A percentile compares a stretch with the other conserved stretches of the same genome.
Conservation (phyloP, 75 land plant species). For the Selaginella tamariscina region DNA sequence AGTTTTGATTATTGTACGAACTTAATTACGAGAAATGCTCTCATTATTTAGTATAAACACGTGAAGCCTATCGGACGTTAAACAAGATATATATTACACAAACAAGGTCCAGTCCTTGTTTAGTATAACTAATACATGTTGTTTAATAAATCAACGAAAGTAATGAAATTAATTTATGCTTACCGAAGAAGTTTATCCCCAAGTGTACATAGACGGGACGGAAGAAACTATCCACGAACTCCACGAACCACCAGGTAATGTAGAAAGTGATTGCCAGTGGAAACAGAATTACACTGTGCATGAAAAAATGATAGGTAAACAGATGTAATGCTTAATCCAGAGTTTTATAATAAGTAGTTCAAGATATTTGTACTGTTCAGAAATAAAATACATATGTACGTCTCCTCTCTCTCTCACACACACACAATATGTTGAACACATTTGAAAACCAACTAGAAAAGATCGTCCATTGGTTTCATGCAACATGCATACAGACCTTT, state of each 20-base stretch:
- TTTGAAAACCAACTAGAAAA: not conserved
- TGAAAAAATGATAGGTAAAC: not conserved
- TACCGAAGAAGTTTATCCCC: slow-evolving; percentile 72
- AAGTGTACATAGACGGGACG: slow-evolving; percentile 64
- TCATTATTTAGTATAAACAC: too few species aligned
- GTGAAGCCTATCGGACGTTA: too few species aligned
- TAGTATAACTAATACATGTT: too few species aligned
- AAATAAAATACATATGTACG: not conserved
- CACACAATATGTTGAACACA: not conserved
- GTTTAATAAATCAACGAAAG: not conserved
- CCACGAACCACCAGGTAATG: slow-evolving; percentile 78
- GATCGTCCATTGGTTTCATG: not conserved
- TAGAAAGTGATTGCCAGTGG: slow-evolving; percentile 79
- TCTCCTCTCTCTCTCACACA: not conserved
- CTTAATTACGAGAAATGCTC: too few species aligned
- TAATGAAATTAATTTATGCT: too few species aligned
- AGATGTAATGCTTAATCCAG: not conserved
- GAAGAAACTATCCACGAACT: slow-evolving; percentile 70
- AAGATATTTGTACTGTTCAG: not conserved
- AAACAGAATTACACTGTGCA: slow-evolving; percentile 63
- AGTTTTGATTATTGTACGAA: too few species aligned
- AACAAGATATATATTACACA: too few species aligned
- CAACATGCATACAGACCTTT: not conserved
- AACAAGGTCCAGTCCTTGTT: too few species aligned
- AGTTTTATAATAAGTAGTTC: not conserved